phyloP scores from a whole-genome alignment of 2,329 filamentous ascomycete species.

The Alternaria metachromatica region DNA sequence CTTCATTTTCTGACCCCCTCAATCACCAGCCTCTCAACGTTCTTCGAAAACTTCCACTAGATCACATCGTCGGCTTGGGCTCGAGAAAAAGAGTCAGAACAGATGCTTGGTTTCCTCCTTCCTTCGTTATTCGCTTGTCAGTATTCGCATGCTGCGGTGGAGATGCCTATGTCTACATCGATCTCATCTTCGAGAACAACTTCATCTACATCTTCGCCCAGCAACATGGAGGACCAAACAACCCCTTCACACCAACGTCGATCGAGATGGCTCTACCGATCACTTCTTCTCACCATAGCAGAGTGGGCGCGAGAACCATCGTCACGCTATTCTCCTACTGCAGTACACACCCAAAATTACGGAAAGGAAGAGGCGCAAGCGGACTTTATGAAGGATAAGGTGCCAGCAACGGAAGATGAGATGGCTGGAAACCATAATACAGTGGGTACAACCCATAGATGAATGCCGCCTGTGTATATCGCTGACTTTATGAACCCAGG shows the following conservation, averaged over 20 bases:
- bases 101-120: constrained; percentile 1
- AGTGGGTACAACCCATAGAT: neutral
- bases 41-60: neutral
- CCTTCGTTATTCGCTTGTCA: neutral
- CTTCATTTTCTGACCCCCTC: neutral
- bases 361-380: neutral
- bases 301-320: neutral
- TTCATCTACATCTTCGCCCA: neutral
- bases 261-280: neutral
- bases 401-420: neutral
- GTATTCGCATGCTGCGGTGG: neutral
- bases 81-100: neutral
- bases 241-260: neutral
- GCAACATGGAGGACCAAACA: neutral
- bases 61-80: neutral
- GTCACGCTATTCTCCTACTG: neutral
- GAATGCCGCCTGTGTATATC: neutral
- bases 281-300: neutral
- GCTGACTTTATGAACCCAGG: neutral
- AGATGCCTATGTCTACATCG: neutral
- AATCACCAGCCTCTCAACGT: neutral
- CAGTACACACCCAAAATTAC: neutral
- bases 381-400: too few relatives aligned
- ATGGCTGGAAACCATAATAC: neutral
- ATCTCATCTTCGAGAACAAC: neutral